phyloP scores from a whole-genome alignment of 2,329 filamentous ascomycete genomes.

The Pestalotiopsis sp. region DNA sequence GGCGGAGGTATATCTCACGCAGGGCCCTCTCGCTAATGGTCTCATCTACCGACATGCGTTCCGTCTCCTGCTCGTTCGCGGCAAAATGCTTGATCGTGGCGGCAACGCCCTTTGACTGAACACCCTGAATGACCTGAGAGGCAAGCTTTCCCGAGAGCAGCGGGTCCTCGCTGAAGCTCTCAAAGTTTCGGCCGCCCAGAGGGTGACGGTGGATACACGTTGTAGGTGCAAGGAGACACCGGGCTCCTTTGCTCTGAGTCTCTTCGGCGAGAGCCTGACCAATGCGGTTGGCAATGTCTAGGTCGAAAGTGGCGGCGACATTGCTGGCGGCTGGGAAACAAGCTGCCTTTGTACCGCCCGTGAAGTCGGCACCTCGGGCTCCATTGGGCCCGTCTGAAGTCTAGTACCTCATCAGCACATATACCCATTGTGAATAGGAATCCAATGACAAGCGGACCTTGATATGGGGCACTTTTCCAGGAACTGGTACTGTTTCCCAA shows the following conservation, averaged over 20 bases:
- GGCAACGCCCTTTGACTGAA: slow-evolving; percentile 51
- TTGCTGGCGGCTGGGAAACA: slow-evolving; percentile 33
- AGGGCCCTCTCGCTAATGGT: slow-evolving; percentile 13
- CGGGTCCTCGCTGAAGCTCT: slow-evolving; percentile 50
- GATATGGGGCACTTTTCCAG: slow-evolving; percentile 13
- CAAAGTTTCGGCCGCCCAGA: slow-evolving; percentile 49
- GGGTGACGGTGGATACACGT: slow-evolving; percentile 51
- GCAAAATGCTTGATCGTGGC: slow-evolving; percentile 34
- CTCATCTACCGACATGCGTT: slow-evolving; percentile 11
- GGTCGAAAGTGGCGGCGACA: slow-evolving; percentile 65
- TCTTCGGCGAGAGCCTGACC: slow-evolving; percentile 61
- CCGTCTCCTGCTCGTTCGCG: slow-evolving; percentile 30
- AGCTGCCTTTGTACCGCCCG: slow-evolving; percentile 29
- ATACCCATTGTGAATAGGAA: neutral
- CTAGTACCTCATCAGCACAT: neutral
- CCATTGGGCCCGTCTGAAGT: slow-evolving; percentile 35
- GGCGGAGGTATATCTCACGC: slow-evolving; percentile 36
- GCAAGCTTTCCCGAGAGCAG: slow-evolving; percentile 45
- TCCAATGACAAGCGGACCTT: slow-evolving; percentile 10
- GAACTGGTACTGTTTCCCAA: slow-evolving; percentile 15
- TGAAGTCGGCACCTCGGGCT: slow-evolving; percentile 32
- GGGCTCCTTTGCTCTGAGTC: slow-evolving; percentile 60
- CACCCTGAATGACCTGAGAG: slow-evolving; percentile 43
- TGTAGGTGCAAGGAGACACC: slow-evolving; percentile 70
- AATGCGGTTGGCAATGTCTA: slow-evolving; percentile 55